Evolutionary conservation across 768 basidiomycete genomes (phyloP), one percentile per base, ranked within the genome.

Genomic region (Tulasnella sp.): DNA sequence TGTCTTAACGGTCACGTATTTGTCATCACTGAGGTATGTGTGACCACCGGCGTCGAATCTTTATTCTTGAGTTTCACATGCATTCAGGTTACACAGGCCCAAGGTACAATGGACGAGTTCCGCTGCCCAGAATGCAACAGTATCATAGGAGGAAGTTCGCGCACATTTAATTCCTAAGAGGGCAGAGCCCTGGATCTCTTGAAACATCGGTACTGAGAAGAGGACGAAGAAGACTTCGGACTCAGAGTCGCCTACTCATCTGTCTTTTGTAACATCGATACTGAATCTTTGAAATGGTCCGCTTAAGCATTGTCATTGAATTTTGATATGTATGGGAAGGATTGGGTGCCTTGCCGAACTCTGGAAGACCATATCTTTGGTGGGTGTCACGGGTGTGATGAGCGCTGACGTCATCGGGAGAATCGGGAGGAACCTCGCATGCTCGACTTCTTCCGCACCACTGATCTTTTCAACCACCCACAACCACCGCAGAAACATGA

Each of bases 41-140:
- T 11, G 29, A n/a, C 15, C 11, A 31, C 5, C 31, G 25, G 11
- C 5, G 76, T 68, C 72, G 76, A 49, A 34, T 12, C 4, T 22
- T 3, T 68, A 67, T 31, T 12, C 15, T 34, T n/a, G 45, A 3
- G 3, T 25, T 25, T 39, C n/a, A 25, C 36, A n/a, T n/a, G n/a
- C n/a, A n/a, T n/a, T n/a, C n/a, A n/a, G n/a, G 54, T 34, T 25
- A 37, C 22, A 9, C 54, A 78, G 77, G 77, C 77, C 31, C 77
- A 77, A 38, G 77, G 77, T 45, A 77, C 77, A 5, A 78, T 69
- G 67, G 58, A 78, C 25, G 37, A 34, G 37, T 38, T 78, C 9
- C 25, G 22, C 17, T 80, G 80, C 40, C 78, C 77, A 0, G 80
- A 80, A 52, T 80, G 80, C 69, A 78, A 78, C 38, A 79, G 71